phyloP scores from a whole-genome alignment of 2,329 filamentous ascomycete genomes.

The Hymenoscyphus fraxineus region DNA sequence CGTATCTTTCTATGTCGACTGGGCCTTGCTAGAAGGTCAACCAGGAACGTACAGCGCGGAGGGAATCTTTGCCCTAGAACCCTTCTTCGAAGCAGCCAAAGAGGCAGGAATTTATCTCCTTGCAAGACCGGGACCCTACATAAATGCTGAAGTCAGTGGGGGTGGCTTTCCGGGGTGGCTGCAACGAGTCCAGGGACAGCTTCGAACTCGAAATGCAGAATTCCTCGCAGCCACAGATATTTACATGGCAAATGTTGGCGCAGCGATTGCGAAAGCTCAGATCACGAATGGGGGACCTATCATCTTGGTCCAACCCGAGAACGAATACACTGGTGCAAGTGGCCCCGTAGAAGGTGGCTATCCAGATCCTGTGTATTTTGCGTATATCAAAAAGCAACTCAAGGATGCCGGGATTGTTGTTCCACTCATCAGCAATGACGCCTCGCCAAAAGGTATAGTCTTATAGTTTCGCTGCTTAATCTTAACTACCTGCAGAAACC shows the following conservation, averaged over 20 bases:
- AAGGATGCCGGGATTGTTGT: conserved; percentile 66
- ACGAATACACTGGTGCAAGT: conserved; percentile 63
- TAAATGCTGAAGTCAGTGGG: conserved; percentile 73
- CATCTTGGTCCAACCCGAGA: conserved; percentile 76
- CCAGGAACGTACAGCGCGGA: conserved; percentile 65
- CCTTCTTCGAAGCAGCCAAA: conserved; percentile 72
- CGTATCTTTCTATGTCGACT: conserved; percentile 76
- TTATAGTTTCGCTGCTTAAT: neutral
- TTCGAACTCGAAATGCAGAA: conserved; percentile 59
- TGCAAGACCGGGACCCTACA: conserved; percentile 54
- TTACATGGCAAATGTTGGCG: conserved; percentile 53
- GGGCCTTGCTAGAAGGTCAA: conserved; percentile 73
- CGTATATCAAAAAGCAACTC: conserved; percentile 66
- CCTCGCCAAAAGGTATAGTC: conserved; percentile 28
- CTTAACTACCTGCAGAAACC: neutral
- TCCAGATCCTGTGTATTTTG: conserved; percentile 65
- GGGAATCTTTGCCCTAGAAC: conserved; percentile 67
- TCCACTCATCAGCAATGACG: conserved; percentile 74
- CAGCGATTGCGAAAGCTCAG: conserved; percentile 68
- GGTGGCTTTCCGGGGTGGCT: conserved; percentile 82
- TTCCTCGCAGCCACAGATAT: conserved; percentile 66
- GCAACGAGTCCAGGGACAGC: conserved; percentile 59
- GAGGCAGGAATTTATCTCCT: conserved; percentile 74
- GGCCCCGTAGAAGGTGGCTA: conserved; percentile 48
- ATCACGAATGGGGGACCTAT: conserved; percentile 81